These are phyloP conservation scores for Wallacemonas rigidus DNA, from an alignment of 208 protist genomes.

Conservation along the genomic window DNA sequence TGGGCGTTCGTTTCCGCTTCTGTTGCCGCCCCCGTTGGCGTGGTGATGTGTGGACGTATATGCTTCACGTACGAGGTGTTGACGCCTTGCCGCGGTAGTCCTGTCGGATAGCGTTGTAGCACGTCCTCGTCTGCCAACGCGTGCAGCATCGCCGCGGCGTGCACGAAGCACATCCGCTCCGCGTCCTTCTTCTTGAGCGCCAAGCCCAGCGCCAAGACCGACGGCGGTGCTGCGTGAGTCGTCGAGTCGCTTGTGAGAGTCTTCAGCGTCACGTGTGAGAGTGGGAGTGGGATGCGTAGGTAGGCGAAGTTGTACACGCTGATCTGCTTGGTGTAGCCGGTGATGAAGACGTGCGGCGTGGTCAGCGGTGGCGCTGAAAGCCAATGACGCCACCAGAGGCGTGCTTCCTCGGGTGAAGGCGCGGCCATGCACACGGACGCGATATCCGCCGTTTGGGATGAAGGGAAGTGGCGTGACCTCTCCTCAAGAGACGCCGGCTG, in stretches of 20 bases:
- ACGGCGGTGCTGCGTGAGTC: not conserved
- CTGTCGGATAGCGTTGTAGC: slow-evolving; percentile 34
- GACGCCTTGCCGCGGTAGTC: slow-evolving; percentile 41
- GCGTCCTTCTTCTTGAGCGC: slow-evolving; percentile 85
- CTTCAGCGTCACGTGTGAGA: slow-evolving; percentile 2
- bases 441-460: too few relatives aligned
- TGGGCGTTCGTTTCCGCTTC: not conserved
- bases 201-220: slow-evolving; percentile 61
- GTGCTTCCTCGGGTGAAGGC: not conserved
- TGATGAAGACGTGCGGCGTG: slow-evolving; percentile 45
- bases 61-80: slow-evolving; percentile 20
- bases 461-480: too few relatives aligned
- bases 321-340: slow-evolving; percentile 45
- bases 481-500: not conserved
- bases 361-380: slow-evolving; percentile 7
- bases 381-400: slow-evolving; percentile 18
- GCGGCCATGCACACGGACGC: not conserved
- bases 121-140: slow-evolving; percentile 55
- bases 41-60: slow-evolving; percentile 1
- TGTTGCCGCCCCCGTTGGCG: not conserved
- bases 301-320: slow-evolving; percentile 76
- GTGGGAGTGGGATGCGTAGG: slow-evolving; percentile 46
- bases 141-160: slow-evolving; percentile 68
- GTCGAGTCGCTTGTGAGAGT: not conserved
- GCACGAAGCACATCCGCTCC: slow-evolving; percentile 74